Evolutionary conservation across 108 stramenopile genomes (phyloP).

Genomic region (Cyclostephanos tholiformis): DNA sequence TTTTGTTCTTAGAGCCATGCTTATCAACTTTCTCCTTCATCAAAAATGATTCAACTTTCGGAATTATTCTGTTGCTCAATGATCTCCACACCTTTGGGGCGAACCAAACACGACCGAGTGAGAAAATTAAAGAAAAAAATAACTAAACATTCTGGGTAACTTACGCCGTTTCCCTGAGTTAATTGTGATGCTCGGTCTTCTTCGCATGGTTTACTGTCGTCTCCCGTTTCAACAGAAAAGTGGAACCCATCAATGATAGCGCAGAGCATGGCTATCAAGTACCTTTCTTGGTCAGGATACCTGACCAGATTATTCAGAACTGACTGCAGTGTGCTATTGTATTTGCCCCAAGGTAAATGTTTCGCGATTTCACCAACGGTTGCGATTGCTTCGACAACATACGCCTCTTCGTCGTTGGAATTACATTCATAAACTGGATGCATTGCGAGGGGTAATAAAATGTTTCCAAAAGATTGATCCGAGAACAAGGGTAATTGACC

Average conservation of each 20-base stretch:
- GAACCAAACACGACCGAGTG: not conserved
- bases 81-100: slow-evolving; percentile 67
- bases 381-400: slow-evolving; percentile 78
- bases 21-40: slow-evolving; percentile 78
- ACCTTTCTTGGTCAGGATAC: slow-evolving; percentile 77
- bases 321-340: slow-evolving; percentile 66
- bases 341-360: slow-evolving; percentile 87
- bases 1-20: slow-evolving; percentile 66
- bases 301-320: slow-evolving; percentile 69
- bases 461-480: slow-evolving; percentile 63
- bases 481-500: slow-evolving; percentile 37
- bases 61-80: slow-evolving; percentile 73
- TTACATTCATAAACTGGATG: slow-evolving; percentile 87
- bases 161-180: slow-evolving; percentile 41
- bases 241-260: slow-evolving; percentile 83
- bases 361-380: slow-evolving; percentile 76
- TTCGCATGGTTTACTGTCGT: slow-evolving; percentile 14
- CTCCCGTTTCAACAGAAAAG: slow-evolving; percentile 65
- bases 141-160: not conserved
- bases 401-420: slow-evolving; percentile 70
- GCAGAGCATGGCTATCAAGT: slow-evolving; percentile 77
- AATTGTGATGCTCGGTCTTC: slow-evolving; percentile 9
- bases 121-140: not conserved
- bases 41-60: slow-evolving; percentile 76
- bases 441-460: slow-evolving; percentile 85